phyloP scores from a whole-genome alignment of 805 yeast genomes.

The Isabelozyma rhagii region DNA sequence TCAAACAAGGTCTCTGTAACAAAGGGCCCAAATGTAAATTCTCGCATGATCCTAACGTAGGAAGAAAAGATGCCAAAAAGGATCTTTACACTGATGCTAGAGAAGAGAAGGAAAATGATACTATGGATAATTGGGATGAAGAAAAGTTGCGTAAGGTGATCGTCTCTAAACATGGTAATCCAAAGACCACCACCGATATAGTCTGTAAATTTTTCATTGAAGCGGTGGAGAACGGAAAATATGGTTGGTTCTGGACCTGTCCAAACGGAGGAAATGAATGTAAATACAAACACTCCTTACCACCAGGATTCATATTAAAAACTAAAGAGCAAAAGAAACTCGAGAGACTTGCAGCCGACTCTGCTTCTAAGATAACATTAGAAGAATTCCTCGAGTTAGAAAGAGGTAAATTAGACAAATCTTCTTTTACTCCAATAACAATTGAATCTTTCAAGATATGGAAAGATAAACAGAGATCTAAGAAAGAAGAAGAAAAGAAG shows the following conservation, averaged over 20 bases:
- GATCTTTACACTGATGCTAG: conserved; percentile 92
- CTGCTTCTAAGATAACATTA: conserved; percentile 84
- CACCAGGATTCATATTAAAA: conserved; percentile 94
- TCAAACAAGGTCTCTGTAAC: conserved; percentile 82
- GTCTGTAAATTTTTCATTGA: conserved; percentile 93
- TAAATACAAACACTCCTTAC: conserved; percentile 92
- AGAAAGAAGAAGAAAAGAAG: conserved; percentile 43
- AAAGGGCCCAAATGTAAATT: conserved; percentile 87
- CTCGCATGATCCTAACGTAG: conserved; percentile 82
- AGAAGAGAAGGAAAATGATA: conserved; percentile 68
- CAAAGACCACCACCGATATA: conserved; percentile 88
- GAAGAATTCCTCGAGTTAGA: conserved; percentile 96
- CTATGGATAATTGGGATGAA: conserved; percentile 97
- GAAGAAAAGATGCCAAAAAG: conserved; percentile 83
- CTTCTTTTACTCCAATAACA: conserved; percentile 81
- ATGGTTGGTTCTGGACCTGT: conserved; percentile 99
- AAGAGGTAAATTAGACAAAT: conserved; percentile 75
- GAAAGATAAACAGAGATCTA: conserved; percentile 68
- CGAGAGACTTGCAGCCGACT: conserved; percentile 80
- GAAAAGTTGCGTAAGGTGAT: conserved; percentile 87
- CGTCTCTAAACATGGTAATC: conserved; percentile 90
- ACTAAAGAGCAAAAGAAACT: conserved; percentile 93
- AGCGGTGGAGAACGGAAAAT: conserved; percentile 95
- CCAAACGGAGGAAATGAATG: conserved; percentile 93
- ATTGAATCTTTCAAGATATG: conserved; percentile 75